A percentile compares a stretch with the other conserved stretches of the same genome.
Evolutionary conservation across 164 flowering plant genomes (phyloP).

Genomic region (Cinnamomum chago): DNA sequence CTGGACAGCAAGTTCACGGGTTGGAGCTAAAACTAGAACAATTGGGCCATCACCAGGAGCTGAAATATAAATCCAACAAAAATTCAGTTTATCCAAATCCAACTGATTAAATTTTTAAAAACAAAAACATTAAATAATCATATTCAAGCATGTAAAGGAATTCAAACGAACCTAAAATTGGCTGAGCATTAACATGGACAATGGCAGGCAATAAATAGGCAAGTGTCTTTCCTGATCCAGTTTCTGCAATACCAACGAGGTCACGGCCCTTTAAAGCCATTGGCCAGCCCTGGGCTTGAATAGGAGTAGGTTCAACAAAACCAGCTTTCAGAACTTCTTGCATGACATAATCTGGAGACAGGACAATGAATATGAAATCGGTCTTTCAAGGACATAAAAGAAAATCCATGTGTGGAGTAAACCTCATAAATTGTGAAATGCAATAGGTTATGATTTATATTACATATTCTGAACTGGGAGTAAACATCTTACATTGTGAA

Average conservation of each 20-base stretch:
- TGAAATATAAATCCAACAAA: conserved; percentile 26
- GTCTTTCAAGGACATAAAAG: neutral
- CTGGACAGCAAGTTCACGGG: conserved; percentile 99
- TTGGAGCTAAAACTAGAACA: conserved; percentile 96
- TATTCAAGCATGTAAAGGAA: neutral
- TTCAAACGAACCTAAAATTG: conserved; percentile 62
- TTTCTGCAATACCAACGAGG: conserved; percentile 98
- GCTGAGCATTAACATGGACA: conserved; percentile 99
- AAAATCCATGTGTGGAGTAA: no score
- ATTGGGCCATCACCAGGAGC: conserved; percentile 99
- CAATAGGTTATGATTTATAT: no score
- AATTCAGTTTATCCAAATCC: neutral
- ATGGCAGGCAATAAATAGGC: conserved; percentile 96
- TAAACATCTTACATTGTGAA: no score
- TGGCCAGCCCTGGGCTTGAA: conserved; percentile 99
- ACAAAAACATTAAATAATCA: neutral
- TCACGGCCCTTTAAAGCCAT: conserved; percentile 99
- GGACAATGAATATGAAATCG: neutral
- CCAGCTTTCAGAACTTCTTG: conserved; percentile 94
- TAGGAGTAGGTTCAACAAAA: conserved; percentile 92
- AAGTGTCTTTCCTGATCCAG: conserved; percentile 98
- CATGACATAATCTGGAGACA: conserved; percentile 78
- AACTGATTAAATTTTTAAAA: neutral
- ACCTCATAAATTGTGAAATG: no score
- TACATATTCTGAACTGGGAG: no score